Evolutionary conservation across 345 rosid species (phyloP).

Genomic region (Rhizophora mangle): DNA sequence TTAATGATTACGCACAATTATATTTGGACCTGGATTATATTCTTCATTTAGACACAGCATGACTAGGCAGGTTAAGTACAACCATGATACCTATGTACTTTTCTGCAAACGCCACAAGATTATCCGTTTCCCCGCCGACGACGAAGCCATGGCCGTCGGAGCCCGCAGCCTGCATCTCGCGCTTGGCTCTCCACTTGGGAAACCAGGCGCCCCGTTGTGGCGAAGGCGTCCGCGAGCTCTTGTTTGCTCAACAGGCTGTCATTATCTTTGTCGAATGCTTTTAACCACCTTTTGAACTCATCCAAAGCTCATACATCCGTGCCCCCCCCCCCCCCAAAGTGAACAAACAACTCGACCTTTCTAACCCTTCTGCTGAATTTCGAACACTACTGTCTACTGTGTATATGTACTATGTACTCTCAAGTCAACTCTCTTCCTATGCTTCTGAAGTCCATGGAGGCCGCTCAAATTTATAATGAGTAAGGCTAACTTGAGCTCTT

Average conservation of each 20-base stretch:
- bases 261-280: constrained; percentile 2
- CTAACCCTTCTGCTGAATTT: no score
- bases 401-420: no score
- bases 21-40: no score
- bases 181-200: constrained; percentile 10
- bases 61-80: neutral
- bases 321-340: neutral
- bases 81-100: constrained; percentile 19
- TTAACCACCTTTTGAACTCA: constrained; percentile 13
- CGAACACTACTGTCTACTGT: no score
- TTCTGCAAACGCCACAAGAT: constrained; percentile 19
- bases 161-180: neutral
- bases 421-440: no score
- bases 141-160: constrained; percentile 14
- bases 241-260: constrained; percentile 11
- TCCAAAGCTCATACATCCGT: constrained; percentile 4
- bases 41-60: no score
- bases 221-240: constrained; percentile 10
- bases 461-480: no score
- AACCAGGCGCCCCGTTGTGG: constrained; percentile 5
- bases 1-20: no score
- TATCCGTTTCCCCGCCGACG: constrained; percentile 15
- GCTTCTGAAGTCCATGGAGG: no score
- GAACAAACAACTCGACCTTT: neutral
- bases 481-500: no score